Percentiles rank a stretch among this genome's conserved stretches.
Conservation (phyloP, 2,329 filamentous ascomycete species). For the Claviceps africana region DNA sequence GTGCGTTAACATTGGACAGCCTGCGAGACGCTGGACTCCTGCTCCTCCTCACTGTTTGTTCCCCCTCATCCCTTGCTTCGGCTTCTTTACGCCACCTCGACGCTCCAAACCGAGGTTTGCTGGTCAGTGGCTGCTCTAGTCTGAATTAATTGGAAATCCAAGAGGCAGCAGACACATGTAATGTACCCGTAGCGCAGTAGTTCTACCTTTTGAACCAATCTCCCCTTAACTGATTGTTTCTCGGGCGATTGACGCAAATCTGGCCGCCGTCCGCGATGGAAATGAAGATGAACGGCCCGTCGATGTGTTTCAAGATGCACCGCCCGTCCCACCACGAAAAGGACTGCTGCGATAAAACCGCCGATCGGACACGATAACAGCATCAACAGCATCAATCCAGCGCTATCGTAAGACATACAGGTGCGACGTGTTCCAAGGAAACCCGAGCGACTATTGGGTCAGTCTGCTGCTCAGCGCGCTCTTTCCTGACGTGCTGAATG, state of each 20-base stretch:
- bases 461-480: neutral
- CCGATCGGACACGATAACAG: neutral
- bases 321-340: conserved; percentile 1
- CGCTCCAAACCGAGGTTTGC: neutral
- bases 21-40: neutral
- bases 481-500: neutral
- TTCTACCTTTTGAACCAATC: neutral
- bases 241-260: neutral
- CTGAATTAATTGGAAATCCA: neutral
- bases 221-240: neutral
- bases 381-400: neutral
- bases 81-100: neutral
- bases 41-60: neutral
- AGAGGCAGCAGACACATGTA: neutral
- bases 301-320: conserved; percentile 9
- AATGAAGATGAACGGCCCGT: neutral
- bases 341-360: neutral
- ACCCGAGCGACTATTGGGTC: no score
- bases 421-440: neutral
- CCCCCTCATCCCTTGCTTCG: neutral
- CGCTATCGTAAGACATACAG: neutral
- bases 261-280: neutral
- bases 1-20: neutral
- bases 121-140: neutral
- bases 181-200: neutral